Conservation (phyloP, 2,329 filamentous ascomycete genomes). For the Ceratocystis cacaofunesta region DNA sequence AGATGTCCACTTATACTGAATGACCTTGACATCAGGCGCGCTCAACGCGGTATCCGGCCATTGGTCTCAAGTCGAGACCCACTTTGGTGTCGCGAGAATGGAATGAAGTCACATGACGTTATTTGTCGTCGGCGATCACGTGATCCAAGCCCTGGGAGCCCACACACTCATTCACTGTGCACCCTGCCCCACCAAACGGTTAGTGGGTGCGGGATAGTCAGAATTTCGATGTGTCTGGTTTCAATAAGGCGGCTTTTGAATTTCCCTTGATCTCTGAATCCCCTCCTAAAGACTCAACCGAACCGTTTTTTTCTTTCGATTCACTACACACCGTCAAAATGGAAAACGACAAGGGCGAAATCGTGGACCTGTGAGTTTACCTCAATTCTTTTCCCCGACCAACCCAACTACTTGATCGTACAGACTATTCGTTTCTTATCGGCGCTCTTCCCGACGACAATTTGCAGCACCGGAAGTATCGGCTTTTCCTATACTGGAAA, state of each 20-base stretch:
- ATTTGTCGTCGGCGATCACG: background rate
- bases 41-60: background rate
- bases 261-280: constrained; percentile 17
- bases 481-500: background rate
- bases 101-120: constrained; percentile 10
- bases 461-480: background rate
- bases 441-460: background rate
- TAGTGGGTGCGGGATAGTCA: constrained; percentile 11
- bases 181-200: constrained; percentile 17
- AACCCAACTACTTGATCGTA: background rate
- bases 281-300: constrained; percentile 15
- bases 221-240: constrained; percentile 14
- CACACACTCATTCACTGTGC: constrained; percentile 15
- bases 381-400: background rate
- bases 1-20: background rate
- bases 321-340: constrained; percentile 45
- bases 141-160: constrained; percentile 16
- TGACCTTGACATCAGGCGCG: background rate
- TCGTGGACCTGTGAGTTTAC: constrained; percentile 83
- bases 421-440: background rate
- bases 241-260: constrained; percentile 17
- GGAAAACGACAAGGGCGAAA: constrained; percentile 99
- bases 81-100: constrained; percentile 6
- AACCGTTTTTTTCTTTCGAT: constrained; percentile 18
- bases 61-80: background rate